Base-by-base conservation (phyloP, 2,329 filamentous ascomycete genomes). In the Venturia asperata region DNA sequence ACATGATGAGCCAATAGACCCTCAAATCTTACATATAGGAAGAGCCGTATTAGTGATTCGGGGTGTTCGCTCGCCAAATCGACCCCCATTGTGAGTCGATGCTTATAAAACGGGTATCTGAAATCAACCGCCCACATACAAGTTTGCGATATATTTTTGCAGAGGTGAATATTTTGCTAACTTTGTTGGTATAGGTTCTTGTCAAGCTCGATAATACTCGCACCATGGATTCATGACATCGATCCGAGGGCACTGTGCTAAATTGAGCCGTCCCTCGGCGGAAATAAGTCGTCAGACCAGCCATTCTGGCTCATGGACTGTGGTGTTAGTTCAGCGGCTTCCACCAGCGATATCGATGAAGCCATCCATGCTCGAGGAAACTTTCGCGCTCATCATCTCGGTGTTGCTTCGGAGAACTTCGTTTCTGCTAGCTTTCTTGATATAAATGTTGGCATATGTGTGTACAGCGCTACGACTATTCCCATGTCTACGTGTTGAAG, bases 401-500 rank as follows among this genome's bases (percentile, higher is more conserved):
- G 4, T 9, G 7, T 19, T 43, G 60, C 37, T 62, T 24, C 37
- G 9, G 37, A 39, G 27, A 37, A 47, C 9, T 7, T 52, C 21
- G 21, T 52, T 27, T 17, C 21, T 52, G 47, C 47, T 15, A 27
- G 47, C 47, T 52, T 3, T 27, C 47, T 27, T 21, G n/a, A 21
- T 0, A 49, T 27, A 2, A 52, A 21, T 27, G 7, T 15, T 77
- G 83, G 85, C 85, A 87, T 87, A 82, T 83, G 85, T 88, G 85
- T 87, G 85, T 88, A 88, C 85, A 87, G 85, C 85, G 79, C 80
- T 82, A 80, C 76, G 79, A 61, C 79, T 77, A 75, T 79, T 68
- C 73, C 80, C 76, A 84, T 86, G 83, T 80, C 80, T 80, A 80
- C 79, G 78, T 81, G 83, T 84, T 87, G 85, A 87, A 87, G 85